Base-by-base conservation (phyloP, 331 rosid genomes). In the Saraca asoca region DNA sequence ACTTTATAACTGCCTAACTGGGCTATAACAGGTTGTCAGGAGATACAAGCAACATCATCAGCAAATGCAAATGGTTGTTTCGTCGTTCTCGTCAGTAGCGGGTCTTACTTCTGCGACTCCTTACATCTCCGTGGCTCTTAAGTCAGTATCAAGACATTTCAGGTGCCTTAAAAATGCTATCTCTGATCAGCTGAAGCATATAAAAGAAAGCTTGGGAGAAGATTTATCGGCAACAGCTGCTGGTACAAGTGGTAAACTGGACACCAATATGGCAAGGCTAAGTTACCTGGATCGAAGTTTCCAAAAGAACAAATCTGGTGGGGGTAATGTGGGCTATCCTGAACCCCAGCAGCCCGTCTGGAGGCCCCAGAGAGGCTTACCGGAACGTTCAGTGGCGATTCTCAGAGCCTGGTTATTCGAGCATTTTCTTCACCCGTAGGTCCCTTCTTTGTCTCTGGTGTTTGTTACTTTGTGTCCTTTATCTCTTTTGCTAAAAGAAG, bases 381-480 rank as follows among this genome's bases (percentile, higher is more conserved):
- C 98, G 0, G 98, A 94, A 53, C 90, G 90, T 43, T 78, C 97
- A 0, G 97, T 94, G 51, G 84, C 95, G 34, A 85, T 94, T 71
- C 97, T 94, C 17, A 73, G 83, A 75, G 90, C 98, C 58, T 94
- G 98, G 98, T 82, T 94, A 31, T 94, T 94, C 43, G 98, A 90
- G 69, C 98, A 94, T 79, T 94, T 94, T 78, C 98, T 94, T 82
- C 98, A 94, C 72, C 98, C 98, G 98, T 94, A 85, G n/a, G 95
- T 66, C 63, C 61, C 34, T 19, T 62, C 0, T 18, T 24, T 62
- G 56, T 44, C 37, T 63, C 0, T 69, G 10, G 10, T 71, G 13
- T 24, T 24, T n/a, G n/a, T n/a, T n/a, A n/a, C n/a, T n/a, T n/a
- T 17, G 10, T 42, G 37, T 57, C 44, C 56, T 57, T 15, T 18